Conservation (phyloP, 352 stramenopile genomes). For the Pythium sp. region DNA sequence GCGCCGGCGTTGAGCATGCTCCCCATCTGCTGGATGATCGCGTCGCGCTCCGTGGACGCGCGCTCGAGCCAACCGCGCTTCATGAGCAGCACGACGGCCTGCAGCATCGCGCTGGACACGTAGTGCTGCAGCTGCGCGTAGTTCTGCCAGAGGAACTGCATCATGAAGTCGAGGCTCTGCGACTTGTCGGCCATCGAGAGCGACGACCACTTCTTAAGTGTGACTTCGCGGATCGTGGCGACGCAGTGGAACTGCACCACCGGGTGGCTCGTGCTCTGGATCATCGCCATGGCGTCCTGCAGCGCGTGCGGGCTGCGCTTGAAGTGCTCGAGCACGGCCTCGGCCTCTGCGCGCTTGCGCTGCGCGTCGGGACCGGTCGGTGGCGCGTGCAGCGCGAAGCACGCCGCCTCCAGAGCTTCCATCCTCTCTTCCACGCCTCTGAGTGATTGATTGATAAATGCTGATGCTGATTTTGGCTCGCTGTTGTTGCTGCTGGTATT, state of each 20-base stretch:
- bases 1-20: conserved; percentile 40
- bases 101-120: conserved; percentile 58
- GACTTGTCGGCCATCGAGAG: conserved; percentile 46
- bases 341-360: conserved; percentile 55
- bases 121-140: conserved; percentile 50
- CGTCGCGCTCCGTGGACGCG: conserved; percentile 39
- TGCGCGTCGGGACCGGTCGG: conserved; percentile 45
- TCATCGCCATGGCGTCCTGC: conserved; percentile 50
- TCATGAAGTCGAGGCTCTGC: conserved; percentile 67
- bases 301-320: conserved; percentile 75
- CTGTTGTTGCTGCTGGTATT: not conserved
- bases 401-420: conserved; percentile 65
- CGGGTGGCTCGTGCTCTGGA: conserved; percentile 37
- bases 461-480: not conserved
- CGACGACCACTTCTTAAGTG: conserved; percentile 60
- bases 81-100: conserved; percentile 73
- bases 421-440: conserved; percentile 21
- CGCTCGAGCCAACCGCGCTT: conserved; percentile 83
- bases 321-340: conserved; percentile 71
- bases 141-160: conserved; percentile 73
- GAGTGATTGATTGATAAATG: conserved; percentile 2
- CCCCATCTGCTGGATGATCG: conserved; percentile 75
- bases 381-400: conserved; percentile 64
- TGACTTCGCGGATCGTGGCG: conserved; percentile 71
- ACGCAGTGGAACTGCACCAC: conserved; percentile 85